phyloP scores from a whole-genome alignment of 2,329 filamentous ascomycete species.

The Orbilia ellipsospora region DNA sequence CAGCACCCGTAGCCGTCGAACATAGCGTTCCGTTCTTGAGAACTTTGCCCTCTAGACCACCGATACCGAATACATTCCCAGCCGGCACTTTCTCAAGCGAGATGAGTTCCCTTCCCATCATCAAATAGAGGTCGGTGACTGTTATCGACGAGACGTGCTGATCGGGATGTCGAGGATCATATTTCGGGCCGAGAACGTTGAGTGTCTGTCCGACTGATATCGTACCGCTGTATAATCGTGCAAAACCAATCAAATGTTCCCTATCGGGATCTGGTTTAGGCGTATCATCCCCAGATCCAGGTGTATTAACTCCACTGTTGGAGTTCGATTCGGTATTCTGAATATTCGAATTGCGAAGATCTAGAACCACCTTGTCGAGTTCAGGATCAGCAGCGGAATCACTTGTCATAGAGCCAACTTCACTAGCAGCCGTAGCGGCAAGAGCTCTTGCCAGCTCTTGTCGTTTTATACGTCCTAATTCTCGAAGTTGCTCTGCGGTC shows the following conservation, averaged over 20 bases:
- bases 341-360: constrained; percentile 28
- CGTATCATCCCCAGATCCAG: constrained; percentile 63
- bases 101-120: constrained; percentile 93
- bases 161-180: constrained; percentile 79
- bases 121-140: constrained; percentile 87
- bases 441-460: constrained; percentile 86
- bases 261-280: constrained; percentile 71
- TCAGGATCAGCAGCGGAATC: constrained; percentile 27
- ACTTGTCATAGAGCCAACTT: constrained; percentile 33
- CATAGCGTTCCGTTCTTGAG: constrained; percentile 95
- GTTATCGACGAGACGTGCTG: constrained; percentile 74
- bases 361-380: constrained; percentile 31
- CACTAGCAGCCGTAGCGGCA: constrained; percentile 64
- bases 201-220: constrained; percentile 88
- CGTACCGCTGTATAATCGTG: constrained; percentile 89
- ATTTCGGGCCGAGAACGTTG: constrained; percentile 93
- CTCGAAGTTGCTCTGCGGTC: constrained; percentile 88
- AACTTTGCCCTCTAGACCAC: constrained; percentile 90
- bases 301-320: constrained; percentile 60
- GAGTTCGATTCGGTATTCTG: constrained; percentile 15
- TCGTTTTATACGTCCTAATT: constrained; percentile 86
- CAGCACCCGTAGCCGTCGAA: constrained; percentile 83
- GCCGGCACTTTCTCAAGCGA: constrained; percentile 85
- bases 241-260: constrained; percentile 94
- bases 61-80: constrained; percentile 94